Conservation (phyloP, 768 basidiomycete species). For the Lactarius evosmus region DNA sequence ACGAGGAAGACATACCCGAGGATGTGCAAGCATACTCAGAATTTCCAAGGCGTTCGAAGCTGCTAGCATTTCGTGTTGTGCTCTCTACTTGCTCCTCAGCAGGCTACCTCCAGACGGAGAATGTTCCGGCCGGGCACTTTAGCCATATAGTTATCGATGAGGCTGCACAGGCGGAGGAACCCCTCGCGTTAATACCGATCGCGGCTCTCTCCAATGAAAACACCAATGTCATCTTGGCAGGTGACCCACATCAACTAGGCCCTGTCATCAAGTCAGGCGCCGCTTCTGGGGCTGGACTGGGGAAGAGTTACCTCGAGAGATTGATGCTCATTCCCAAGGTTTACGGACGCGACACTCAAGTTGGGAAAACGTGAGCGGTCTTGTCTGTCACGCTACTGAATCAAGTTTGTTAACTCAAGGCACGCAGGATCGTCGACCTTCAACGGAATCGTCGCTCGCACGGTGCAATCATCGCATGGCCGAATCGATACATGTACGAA, state of each 20-base stretch:
- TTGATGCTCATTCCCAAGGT: slow-evolving; percentile 40
- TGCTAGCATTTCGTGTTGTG: slow-evolving; percentile 50
- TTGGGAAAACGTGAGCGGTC: slow-evolving; percentile 23
- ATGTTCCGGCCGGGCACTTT: slow-evolving; percentile 59
- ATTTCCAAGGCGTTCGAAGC: slow-evolving; percentile 35
- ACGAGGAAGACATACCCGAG: slow-evolving; percentile 37
- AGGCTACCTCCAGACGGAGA: slow-evolving; percentile 51
- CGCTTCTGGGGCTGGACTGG: slow-evolving; percentile 55
- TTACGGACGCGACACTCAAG: slow-evolving; percentile 15
- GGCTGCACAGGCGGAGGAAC: slow-evolving; percentile 70
- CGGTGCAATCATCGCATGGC: slow-evolving; percentile 54
- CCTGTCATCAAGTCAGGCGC: slow-evolving; percentile 61
- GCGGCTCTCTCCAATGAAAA: slow-evolving; percentile 51
- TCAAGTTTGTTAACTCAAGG: background rate
- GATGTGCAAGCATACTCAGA: slow-evolving; percentile 39
- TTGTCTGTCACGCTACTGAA: background rate
- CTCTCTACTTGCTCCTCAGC: slow-evolving; percentile 66
- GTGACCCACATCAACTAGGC: slow-evolving; percentile 70
- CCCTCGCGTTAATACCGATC: slow-evolving; percentile 59
- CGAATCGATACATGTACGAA: slow-evolving; percentile 58
- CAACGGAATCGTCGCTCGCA: slow-evolving; percentile 67
- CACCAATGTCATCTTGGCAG: slow-evolving; percentile 61
- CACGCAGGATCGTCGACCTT: slow-evolving; percentile 55
- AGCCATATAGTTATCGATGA: slow-evolving; percentile 70
- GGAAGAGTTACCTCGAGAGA: slow-evolving; percentile 59